Percentiles rank a stretch among this genome's conserved stretches.
Evolutionary conservation across 2,329 filamentous ascomycete species (phyloP).

Genomic region (Claviceps lovelessii): DNA sequence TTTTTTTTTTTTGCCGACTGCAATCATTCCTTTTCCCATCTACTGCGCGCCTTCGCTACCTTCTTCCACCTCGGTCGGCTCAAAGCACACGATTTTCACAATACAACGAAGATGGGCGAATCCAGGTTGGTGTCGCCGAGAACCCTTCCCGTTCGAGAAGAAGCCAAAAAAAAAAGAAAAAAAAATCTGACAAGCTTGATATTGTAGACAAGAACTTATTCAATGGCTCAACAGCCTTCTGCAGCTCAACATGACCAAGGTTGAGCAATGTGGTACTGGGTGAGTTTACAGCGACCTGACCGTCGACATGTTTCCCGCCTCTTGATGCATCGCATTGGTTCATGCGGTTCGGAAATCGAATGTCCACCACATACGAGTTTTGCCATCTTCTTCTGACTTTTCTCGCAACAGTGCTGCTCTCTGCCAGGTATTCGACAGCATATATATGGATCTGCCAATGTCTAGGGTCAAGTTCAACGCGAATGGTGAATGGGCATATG

Average conservation of each 20-base stretch:
- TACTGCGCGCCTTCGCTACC: neutral
- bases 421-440: conserved; percentile 96
- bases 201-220: conserved; percentile 77
- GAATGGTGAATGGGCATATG: conserved; percentile 90
- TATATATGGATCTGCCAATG: conserved; percentile 94
- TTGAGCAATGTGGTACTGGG: conserved; percentile 98
- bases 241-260: conserved; percentile 94
- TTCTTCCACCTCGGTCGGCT: neutral
- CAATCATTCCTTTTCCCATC: neutral
- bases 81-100: conserved; percentile 2
- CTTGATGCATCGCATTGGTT: neutral
- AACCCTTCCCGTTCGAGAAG: neutral
- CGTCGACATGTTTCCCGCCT: conserved; percentile 9
- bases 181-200: conserved; percentile 10
- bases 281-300: conserved; percentile 25
- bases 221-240: conserved; percentile 96
- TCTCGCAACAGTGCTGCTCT: conserved; percentile 60
- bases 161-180: neutral
- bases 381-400: neutral
- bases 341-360: neutral
- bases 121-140: conserved; percentile 24
- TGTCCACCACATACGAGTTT: neutral
- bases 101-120: conserved; percentile 30
- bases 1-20: neutral
- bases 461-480: conserved; percentile 94